These are phyloP conservation scores for Neurospora terricola DNA, from an alignment of 495 filamentous ascomycete genomes.

Conservation along the genomic window DNA sequence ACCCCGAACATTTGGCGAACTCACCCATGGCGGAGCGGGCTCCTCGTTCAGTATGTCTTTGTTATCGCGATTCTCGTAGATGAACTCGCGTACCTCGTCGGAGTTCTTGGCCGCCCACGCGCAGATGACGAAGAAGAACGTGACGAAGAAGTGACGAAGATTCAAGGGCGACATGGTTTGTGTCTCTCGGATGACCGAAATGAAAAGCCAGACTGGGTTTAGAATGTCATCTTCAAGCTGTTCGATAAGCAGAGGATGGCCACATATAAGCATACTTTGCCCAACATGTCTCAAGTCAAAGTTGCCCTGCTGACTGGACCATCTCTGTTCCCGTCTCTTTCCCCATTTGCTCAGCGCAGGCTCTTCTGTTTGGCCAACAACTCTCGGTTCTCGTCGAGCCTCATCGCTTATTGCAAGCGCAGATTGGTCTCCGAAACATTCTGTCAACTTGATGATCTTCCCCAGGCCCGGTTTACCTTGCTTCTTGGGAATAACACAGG, in stretches of 20 bases:
- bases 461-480: rapidly evolving
- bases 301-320: neutral
- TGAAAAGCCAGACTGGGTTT: neutral
- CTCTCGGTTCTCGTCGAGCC: neutral
- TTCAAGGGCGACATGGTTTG: neutral
- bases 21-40: neutral
- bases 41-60: neutral
- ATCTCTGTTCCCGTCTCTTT: neutral
- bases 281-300: neutral
- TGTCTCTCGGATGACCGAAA: neutral
- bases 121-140: neutral
- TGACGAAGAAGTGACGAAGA: neutral
- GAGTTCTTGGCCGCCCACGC: neutral
- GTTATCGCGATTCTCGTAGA: neutral
- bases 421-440: neutral
- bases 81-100: neutral
- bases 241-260: neutral
- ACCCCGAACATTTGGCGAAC: neutral
- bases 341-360: neutral
- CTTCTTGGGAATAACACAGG: neutral
- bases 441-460: neutral
- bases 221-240: neutral
- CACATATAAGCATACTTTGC: neutral
- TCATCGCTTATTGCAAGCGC: neutral
- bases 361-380: neutral